phyloP scores from a whole-genome alignment of 805 yeast species.

The Lipomyces japonicus region DNA sequence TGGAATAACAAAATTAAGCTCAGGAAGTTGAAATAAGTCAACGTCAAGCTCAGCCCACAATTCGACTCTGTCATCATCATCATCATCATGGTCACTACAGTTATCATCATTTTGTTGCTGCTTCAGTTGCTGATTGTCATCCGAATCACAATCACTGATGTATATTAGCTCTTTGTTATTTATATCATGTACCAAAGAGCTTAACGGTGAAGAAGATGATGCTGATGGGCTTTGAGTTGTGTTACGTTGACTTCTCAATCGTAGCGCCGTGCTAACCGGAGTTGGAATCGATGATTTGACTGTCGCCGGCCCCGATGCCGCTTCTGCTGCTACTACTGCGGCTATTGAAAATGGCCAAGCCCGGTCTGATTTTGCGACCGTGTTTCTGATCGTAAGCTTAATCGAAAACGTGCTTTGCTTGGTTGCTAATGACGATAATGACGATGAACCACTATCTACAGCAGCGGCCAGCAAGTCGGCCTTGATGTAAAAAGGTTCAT shows the following conservation, averaged over 20 bases:
- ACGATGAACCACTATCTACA: neutral
- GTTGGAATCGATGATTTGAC: too few species aligned
- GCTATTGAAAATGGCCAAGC: conserved; percentile 24
- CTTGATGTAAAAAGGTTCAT: conserved; percentile 25
- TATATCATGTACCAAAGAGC: too few species aligned
- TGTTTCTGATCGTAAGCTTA: conserved; percentile 1
- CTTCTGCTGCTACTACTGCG: neutral
- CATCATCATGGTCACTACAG: too few species aligned
- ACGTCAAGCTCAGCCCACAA: conserved; percentile 9
- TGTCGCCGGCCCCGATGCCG: too few species aligned
- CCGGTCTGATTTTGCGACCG: conserved; percentile 9
- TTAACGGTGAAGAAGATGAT: too few species aligned
- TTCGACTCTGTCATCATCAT: neutral
- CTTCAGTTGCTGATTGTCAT: conserved; percentile 12
- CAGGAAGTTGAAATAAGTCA: conserved; percentile 17
- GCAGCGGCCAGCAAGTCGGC: conserved; percentile 18
- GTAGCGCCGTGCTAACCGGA: too few species aligned
- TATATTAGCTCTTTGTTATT: too few species aligned
- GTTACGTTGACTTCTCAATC: too few species aligned
- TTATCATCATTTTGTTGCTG: conserved; percentile 3
- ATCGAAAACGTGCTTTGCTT: conserved; percentile 4
- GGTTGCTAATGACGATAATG: neutral
- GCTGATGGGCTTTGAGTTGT: neutral
- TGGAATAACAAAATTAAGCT: conserved; percentile 9
- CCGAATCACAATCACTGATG: conserved; percentile 14